Percentiles rank a stretch among this genome's conserved stretches.
These are phyloP conservation scores for Davidsoniella australis DNA, from an alignment of 2,329 filamentous ascomycete genomes.

Conservation along the genomic window DNA sequence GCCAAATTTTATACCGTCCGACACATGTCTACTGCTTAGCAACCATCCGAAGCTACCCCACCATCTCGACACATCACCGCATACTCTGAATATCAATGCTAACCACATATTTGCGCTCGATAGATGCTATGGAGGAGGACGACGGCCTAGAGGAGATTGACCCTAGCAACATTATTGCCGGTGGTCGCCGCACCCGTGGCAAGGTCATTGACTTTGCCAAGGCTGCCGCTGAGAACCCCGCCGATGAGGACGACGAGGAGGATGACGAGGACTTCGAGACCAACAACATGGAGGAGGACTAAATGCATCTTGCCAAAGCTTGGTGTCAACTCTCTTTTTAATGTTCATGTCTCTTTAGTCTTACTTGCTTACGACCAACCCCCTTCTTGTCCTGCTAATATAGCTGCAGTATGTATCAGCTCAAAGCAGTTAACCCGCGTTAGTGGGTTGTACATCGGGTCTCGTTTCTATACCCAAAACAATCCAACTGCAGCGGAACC, in stretches of 20 bases:
- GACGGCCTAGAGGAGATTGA: constrained; percentile 89
- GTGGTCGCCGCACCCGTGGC: constrained; percentile 72
- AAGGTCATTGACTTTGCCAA: constrained; percentile 87
- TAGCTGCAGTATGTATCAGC: no score
- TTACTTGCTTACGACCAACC: background rate
- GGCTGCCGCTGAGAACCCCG: constrained; percentile 62
- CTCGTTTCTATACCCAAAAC: background rate
- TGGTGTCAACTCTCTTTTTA: no score
- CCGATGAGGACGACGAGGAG: constrained; percentile 63
- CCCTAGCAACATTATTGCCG: constrained; percentile 65
- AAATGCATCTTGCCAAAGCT: constrained; percentile 10
- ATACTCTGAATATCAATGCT: constrained; percentile 14
- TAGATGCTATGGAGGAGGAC: constrained; percentile 42
- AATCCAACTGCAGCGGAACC: background rate
- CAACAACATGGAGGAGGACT: constrained; percentile 54
- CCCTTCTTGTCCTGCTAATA: background rate
- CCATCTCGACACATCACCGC: constrained; percentile 1
- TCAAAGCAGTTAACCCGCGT: no score
- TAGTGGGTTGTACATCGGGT: no score
- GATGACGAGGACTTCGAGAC: constrained; percentile 57
- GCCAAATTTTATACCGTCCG: background rate
- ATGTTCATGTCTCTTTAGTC: background rate
- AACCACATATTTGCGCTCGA: constrained; percentile 15
- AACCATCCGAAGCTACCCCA: background rate
- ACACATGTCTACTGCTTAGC: background rate